Percentiles rank a stretch among this genome's conserved stretches.
phyloP scores from a whole-genome alignment of 2,329 filamentous ascomycete genomes.

The Verticillium isaacii region DNA sequence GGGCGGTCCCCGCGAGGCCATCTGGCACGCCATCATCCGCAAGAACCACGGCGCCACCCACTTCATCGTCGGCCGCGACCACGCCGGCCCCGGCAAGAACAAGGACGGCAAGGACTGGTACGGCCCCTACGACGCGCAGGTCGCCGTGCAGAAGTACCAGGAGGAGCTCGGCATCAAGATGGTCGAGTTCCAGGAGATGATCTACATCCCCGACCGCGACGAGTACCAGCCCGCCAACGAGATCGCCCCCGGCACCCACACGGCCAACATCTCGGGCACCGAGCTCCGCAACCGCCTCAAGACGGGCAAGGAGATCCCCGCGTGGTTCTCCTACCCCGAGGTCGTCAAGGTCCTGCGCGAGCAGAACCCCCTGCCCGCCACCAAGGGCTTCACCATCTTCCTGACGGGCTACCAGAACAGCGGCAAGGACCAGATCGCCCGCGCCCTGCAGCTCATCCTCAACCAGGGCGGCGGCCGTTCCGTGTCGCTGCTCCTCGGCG shows the following conservation, averaged over 20 bases:
- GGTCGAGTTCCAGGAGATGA: slow-evolving; percentile 99
- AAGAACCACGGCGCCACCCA: slow-evolving; percentile 99
- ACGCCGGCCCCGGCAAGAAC: slow-evolving; percentile 97
- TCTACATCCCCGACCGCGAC: slow-evolving; percentile 93
- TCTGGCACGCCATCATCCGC: slow-evolving; percentile 99
- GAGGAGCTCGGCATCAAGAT: slow-evolving; percentile 97
- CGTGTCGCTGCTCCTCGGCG: slow-evolving; percentile 89
- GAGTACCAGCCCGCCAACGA: slow-evolving; percentile 94
- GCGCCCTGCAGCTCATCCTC: slow-evolving; percentile 91
- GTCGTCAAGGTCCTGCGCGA: slow-evolving; percentile 94
- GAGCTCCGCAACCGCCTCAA: slow-evolving; percentile 90
- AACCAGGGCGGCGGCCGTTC: slow-evolving; percentile 97
- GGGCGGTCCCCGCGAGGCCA: slow-evolving; percentile 95
- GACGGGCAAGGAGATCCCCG: slow-evolving; percentile 90
- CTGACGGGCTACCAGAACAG: slow-evolving; percentile 94
- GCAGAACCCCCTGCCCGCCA: slow-evolving; percentile 85
- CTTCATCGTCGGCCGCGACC: slow-evolving; percentile 98
- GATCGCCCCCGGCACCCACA: slow-evolving; percentile 77
- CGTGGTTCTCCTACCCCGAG: slow-evolving; percentile 99
- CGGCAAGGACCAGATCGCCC: slow-evolving; percentile 94
- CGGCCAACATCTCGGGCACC: slow-evolving; percentile 79
- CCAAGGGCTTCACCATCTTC: slow-evolving; percentile 98
- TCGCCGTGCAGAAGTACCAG: slow-evolving; percentile 93
- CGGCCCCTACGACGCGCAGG: slow-evolving; percentile 94
- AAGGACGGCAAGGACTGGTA: slow-evolving; percentile 96